These are phyloP conservation scores for Schwanniomyces polymorphus DNA, from an alignment of 805 yeast species.

Conservation along the genomic window DNA sequence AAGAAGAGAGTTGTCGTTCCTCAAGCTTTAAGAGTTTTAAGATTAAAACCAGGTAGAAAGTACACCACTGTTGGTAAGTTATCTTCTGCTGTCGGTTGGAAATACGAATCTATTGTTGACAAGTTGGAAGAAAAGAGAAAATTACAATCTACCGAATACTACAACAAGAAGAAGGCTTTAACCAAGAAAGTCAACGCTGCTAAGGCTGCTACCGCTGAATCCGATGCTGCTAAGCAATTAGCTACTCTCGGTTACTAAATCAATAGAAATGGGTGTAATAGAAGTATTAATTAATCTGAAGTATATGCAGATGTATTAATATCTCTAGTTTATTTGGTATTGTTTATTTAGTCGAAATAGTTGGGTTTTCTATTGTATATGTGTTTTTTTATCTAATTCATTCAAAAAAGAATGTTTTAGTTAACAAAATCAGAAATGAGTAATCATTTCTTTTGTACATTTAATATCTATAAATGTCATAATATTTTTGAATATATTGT, in stretches of 20 bases:
- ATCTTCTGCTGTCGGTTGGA: conserved; percentile 98
- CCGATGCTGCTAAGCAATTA: conserved; percentile 90
- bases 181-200: conserved; percentile 90
- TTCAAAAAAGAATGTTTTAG: not conserved
- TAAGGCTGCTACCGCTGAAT: conserved; percentile 80
- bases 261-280: conserved; percentile 1
- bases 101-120: conserved; percentile 97
- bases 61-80: conserved; percentile 98
- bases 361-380: conserved; percentile 3
- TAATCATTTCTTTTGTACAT: conserved; percentile 3
- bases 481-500: not conserved
- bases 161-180: conserved; percentile 97
- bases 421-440: conserved; percentile 1
- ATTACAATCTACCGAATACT: conserved; percentile 98
- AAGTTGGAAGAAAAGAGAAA: conserved; percentile 99
- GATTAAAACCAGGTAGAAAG: conserved; percentile 99
- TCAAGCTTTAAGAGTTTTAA: conserved; percentile 97
- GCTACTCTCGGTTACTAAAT: conserved; percentile 95
- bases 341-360: conserved; percentile 3
- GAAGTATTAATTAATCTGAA: not conserved
- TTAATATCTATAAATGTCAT: conserved; percentile 3
- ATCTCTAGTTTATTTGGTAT: not conserved
- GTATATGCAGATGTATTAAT: not conserved
- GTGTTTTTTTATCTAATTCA: conserved; percentile 1
- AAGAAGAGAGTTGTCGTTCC: conserved; percentile 99